These are phyloP conservation scores for Candida freyschussii DNA, from an alignment of 1,139 yeast species.

Conservation along the genomic window DNA sequence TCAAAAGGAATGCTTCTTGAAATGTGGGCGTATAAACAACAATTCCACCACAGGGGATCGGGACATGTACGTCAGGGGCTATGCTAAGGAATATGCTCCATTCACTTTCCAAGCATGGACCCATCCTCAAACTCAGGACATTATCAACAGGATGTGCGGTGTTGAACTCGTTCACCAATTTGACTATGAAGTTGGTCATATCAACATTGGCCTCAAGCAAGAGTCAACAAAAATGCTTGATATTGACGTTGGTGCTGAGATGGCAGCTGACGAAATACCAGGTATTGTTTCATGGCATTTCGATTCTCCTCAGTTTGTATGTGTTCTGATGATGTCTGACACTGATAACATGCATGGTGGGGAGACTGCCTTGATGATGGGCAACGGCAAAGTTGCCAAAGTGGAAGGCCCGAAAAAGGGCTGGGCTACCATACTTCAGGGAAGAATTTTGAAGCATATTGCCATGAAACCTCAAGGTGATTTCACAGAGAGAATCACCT, in stretches of 20 bases:
- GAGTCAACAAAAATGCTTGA: conserved; percentile 11
- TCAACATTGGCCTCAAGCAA: conserved; percentile 39
- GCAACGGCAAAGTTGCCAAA: conserved; percentile 39
- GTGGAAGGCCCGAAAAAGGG: conserved; percentile 53
- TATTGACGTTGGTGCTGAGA: conserved; percentile 8
- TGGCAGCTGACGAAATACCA: conserved; percentile 36
- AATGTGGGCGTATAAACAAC: conserved; percentile 39
- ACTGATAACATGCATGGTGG: conserved; percentile 56
- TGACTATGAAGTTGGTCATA: conserved; percentile 53
- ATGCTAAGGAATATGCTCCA: conserved; percentile 37
- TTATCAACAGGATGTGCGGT: conserved; percentile 49
- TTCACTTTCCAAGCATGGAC: conserved; percentile 52
- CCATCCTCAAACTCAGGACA: conserved; percentile 48
- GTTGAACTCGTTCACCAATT: conserved; percentile 46
- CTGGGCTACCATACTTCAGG: conserved; percentile 52
- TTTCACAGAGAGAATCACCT: conserved; percentile 49
- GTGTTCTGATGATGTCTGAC: conserved; percentile 57
- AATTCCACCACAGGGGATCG: conserved; percentile 39
- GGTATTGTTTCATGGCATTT: conserved; percentile 57
- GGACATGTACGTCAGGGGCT: conserved; percentile 39
- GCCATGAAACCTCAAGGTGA: conserved; percentile 51
- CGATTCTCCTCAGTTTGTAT: conserved; percentile 59
- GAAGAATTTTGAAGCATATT: conserved; percentile 48
- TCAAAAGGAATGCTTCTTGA: conserved; percentile 38
- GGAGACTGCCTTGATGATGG: conserved; percentile 49